Evolutionary conservation across 305 asterid genomes (phyloP).

Genomic region (Fraxinus xanthoxyloides): DNA sequence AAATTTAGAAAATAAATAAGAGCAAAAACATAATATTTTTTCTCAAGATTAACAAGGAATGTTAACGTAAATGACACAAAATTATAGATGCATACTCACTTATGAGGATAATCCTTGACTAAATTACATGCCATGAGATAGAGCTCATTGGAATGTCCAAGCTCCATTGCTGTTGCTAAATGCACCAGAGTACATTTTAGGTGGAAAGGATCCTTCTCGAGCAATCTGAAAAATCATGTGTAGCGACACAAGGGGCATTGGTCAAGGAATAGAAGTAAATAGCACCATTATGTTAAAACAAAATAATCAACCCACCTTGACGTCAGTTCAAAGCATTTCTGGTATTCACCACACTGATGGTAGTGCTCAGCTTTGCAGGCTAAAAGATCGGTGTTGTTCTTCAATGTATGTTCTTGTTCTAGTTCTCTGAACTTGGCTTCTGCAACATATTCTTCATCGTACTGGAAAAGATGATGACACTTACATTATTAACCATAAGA

Average conservation of each 20-base stretch:
- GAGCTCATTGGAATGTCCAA: constrained; percentile 95
- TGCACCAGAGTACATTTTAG: constrained; percentile 88
- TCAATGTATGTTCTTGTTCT: constrained; percentile 76
- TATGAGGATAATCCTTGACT: constrained; percentile 97
- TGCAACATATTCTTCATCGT: constrained; percentile 76
- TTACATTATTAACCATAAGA: constrained; percentile 12
- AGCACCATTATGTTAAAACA: constrained; percentile 11
- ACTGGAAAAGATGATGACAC: constrained; percentile 44
- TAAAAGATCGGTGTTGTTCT: constrained; percentile 89
- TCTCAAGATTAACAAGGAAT: background rate
- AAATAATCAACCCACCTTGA: constrained; percentile 60
- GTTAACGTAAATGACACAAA: background rate
- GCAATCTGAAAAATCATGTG: constrained; percentile 65
- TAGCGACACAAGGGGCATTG: constrained; percentile 24
- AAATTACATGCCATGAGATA: constrained; percentile 98
- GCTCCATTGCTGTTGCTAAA: constrained; percentile 98
- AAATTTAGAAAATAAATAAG: background rate
- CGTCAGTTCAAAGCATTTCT: constrained; percentile 90
- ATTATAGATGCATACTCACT: constrained; percentile 52
- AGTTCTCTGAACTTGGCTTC: constrained; percentile 85
- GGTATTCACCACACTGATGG: constrained; percentile 96
- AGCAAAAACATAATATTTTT: background rate
- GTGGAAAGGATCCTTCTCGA: constrained; percentile 99
- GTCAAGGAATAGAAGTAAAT: background rate
- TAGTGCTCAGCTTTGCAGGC: constrained; percentile 99